Evolutionary conservation across 1,284 basidiomycete genomes (phyloP).

Genomic region (Apiotrichum brassicae): DNA sequence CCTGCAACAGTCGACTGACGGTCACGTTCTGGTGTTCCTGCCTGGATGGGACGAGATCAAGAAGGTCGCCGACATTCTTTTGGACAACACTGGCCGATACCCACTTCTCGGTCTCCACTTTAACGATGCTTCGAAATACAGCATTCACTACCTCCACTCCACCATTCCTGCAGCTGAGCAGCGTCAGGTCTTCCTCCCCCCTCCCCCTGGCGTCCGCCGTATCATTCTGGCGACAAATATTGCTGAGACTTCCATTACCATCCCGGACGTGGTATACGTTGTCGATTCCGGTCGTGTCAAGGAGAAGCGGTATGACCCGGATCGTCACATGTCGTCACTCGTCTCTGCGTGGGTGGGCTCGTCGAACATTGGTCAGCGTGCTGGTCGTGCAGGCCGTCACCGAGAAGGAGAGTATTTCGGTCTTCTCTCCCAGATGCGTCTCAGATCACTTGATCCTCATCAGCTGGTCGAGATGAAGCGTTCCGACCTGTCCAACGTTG

Average conservation of each 20-base stretch:
- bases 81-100: constrained; percentile 47
- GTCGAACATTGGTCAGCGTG: constrained; percentile 90
- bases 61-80: constrained; percentile 64
- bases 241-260: constrained; percentile 92
- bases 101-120: constrained; percentile 62
- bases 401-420: constrained; percentile 87
- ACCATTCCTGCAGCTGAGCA: constrained; percentile 85
- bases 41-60: constrained; percentile 69
- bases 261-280: constrained; percentile 93
- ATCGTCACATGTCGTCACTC: constrained; percentile 76
- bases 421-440: constrained; percentile 63
- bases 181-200: constrained; percentile 80
- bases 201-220: constrained; percentile 67
- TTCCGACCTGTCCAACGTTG: constrained; percentile 81
- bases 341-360: constrained; percentile 85
- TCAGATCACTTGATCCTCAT: constrained; percentile 64
- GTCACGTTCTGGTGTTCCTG: constrained; percentile 81
- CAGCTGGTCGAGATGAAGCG: constrained; percentile 96
- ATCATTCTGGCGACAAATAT: constrained; percentile 94
- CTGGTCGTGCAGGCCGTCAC: constrained; percentile 89
- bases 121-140: constrained; percentile 56
- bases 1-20: constrained; percentile 65
- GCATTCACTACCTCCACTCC: constrained; percentile 86
- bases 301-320: constrained; percentile 86
- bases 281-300: constrained; percentile 85